Evolutionary conservation across 345 rosid genomes (phyloP).

Genomic region (Gossypium australe): DNA sequence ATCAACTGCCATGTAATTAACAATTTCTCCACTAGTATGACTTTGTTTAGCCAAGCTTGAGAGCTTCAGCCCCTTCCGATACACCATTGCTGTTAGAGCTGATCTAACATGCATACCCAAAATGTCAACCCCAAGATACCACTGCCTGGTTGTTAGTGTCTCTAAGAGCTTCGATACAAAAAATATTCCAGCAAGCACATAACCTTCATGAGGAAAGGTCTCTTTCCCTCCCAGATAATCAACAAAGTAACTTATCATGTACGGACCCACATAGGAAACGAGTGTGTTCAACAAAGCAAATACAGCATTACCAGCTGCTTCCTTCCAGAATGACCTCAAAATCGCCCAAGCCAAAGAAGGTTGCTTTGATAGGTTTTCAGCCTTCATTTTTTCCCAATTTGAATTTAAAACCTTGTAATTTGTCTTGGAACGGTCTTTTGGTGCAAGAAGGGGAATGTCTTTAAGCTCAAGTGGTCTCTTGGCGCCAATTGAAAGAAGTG

Average conservation of each 20-base stretch:
- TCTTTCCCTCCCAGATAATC: constrained; percentile 86
- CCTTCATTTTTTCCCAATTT: constrained; percentile 80
- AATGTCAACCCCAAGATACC: constrained; percentile 99
- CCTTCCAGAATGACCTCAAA: constrained; percentile 91
- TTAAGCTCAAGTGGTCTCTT: constrained; percentile 94
- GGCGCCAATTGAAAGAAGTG: constrained; percentile 86
- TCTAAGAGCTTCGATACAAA: constrained; percentile 86
- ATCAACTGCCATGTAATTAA: constrained; percentile 98
- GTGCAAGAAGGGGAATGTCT: constrained; percentile 96
- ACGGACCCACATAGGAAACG: constrained; percentile 95
- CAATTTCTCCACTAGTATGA: constrained; percentile 94
- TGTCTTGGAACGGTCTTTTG: constrained; percentile 77
- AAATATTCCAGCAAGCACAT: constrained; percentile 89
- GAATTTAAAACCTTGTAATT: constrained; percentile 79
- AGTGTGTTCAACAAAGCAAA: constrained; percentile 88
- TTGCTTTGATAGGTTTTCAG: constrained; percentile 64
- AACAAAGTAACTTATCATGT: constrained; percentile 93
- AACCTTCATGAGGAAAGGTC: constrained; percentile 90
- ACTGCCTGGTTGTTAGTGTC: constrained; percentile 93
- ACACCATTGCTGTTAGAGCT: constrained; percentile 95
- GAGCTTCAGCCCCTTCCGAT: constrained; percentile 81
- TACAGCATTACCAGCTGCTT: constrained; percentile 87
- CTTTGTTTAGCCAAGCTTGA: constrained; percentile 88
- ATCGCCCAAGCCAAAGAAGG: constrained; percentile 92
- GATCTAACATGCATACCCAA: constrained; percentile 99